Evolutionary conservation across 768 basidiomycete genomes (phyloP).

Genomic region (Boletus pseudo-olivaceus): DNA sequence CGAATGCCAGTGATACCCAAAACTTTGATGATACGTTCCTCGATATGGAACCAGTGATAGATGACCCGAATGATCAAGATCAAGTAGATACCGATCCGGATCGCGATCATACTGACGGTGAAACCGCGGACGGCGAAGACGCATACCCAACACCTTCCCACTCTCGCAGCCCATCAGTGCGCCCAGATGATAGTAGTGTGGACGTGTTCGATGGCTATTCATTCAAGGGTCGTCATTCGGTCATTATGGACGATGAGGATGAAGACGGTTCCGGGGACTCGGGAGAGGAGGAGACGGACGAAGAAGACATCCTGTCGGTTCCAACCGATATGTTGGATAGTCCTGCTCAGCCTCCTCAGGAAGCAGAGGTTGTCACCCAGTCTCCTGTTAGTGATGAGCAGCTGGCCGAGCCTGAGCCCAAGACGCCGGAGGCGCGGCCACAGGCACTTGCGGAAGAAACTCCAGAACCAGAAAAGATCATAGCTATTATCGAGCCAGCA

Average conservation of each 20-base stretch:
- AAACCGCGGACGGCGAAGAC: slow-evolving; percentile 71
- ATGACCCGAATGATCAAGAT: slow-evolving; percentile 63
- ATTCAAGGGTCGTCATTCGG: slow-evolving; percentile 82
- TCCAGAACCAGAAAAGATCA: slow-evolving; percentile 13
- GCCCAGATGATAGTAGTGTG: slow-evolving; percentile 42
- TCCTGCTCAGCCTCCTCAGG: slow-evolving; percentile 24
- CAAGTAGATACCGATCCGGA: slow-evolving; percentile 69
- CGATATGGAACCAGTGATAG: slow-evolving; percentile 90
- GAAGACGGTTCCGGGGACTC: slow-evolving; percentile 38
- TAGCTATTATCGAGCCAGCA: slow-evolving; percentile 13
- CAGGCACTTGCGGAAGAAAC: slow-evolving; percentile 31
- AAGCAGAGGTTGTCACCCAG: slow-evolving; percentile 35
- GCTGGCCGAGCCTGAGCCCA: slow-evolving; percentile 55
- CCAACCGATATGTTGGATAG: slow-evolving; percentile 18
- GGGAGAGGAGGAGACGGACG: slow-evolving; percentile 33
- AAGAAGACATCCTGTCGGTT: slow-evolving; percentile 35
- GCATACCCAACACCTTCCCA: slow-evolving; percentile 77
- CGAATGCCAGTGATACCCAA: slow-evolving; percentile 91
- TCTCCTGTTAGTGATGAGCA: slow-evolving; percentile 32
- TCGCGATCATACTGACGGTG: slow-evolving; percentile 62
- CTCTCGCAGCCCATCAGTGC: slow-evolving; percentile 72
- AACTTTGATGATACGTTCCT: slow-evolving; percentile 98
- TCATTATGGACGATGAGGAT: slow-evolving; percentile 70
- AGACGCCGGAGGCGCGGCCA: slow-evolving; percentile 70
- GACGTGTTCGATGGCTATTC: slow-evolving; percentile 95